These are phyloP conservation scores for Backusella parvicylindrica DNA, from an alignment of 192 early-diverging fungal species.

Conservation along the genomic window DNA sequence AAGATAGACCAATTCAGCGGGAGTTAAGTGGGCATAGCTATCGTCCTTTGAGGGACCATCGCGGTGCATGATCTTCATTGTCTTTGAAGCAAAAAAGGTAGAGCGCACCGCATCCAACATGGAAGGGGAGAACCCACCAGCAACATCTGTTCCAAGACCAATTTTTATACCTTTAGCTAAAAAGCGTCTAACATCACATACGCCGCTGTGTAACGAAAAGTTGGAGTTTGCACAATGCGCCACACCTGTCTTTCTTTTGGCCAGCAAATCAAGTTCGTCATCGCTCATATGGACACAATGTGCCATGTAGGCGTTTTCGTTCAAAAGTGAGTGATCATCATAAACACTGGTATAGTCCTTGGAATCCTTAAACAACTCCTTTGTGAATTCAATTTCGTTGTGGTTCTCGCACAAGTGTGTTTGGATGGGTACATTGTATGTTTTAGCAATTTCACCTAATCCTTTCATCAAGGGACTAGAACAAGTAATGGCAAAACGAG, in stretches of 20 bases:
- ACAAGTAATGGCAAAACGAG: slow-evolving; percentile 90
- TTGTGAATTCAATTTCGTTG: slow-evolving; percentile 74
- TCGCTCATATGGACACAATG: slow-evolving; percentile 88
- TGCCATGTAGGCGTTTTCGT: slow-evolving; percentile 78
- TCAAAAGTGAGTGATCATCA: slow-evolving; percentile 67
- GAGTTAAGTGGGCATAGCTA: slow-evolving; percentile 50
- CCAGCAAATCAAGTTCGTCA: slow-evolving; percentile 66
- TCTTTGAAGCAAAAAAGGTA: slow-evolving; percentile 71
- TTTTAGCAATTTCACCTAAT: slow-evolving; percentile 66
- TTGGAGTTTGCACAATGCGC: slow-evolving; percentile 94
- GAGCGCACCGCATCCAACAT: slow-evolving; percentile 87
- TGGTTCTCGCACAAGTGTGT: slow-evolving; percentile 89
- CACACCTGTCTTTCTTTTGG: slow-evolving; percentile 64
- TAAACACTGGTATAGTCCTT: slow-evolving; percentile 80
- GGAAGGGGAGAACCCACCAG: slow-evolving; percentile 83
- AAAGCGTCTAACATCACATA: slow-evolving; percentile 76
- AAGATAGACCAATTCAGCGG: slow-evolving; percentile 76
- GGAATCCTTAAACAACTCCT: slow-evolving; percentile 68
- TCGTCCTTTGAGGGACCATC: slow-evolving; percentile 14
- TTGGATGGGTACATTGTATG: slow-evolving; percentile 81
- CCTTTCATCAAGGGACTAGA: slow-evolving; percentile 62
- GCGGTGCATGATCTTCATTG: slow-evolving; percentile 42
- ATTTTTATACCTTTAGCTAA: slow-evolving; percentile 73
- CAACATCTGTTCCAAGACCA: slow-evolving; percentile 92
- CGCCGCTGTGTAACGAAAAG: slow-evolving; percentile 78